Base-by-base conservation (phyloP, 2,329 filamentous ascomycete genomes). In the Diaporthe citrichinensis region DNA sequence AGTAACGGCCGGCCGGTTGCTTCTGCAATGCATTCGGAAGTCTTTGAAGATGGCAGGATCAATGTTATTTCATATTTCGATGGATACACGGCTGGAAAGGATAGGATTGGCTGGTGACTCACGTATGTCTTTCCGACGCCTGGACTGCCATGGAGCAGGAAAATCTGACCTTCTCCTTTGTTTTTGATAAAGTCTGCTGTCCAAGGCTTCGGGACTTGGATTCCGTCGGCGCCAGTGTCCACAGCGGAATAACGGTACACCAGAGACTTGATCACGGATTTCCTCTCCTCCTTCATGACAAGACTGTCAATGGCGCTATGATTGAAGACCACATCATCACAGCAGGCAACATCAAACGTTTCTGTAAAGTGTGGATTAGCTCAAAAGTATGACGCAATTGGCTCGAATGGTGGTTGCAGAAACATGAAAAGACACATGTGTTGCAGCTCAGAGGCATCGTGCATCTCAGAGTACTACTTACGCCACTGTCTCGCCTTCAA, bases 101-200 rank as follows among this genome's bases (percentile, higher is more conserved):
- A 17, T 12, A 9, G 41, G 12, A 44, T 1, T 44, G 3, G 41
- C 2, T 15, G 41, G 10, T 44, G 41, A 71, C 62, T 71, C 31
- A 57, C 46, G 46, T 53, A 78, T 0, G 80, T 80, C 53, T 81
- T 81, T 3, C 80, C 78, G 1, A 80, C 79, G 0, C 80, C 79
- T 0, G 79, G 80, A 3, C 71, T 65, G 10, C 79, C 80, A 44
- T 81, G 80, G 4, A 81, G 77, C 3, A 80, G 74, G 51, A 80
- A 80, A 23, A 80, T 80, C 55, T 76, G 73, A 3, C 79, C 79
- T 6, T 78, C 72, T 8, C 79, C 78, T 34, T 80, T 80, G 53
- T 76, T 76, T 41, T 79, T 75, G 31, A 81, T 77, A 28, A 79
- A 79, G 36, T 80, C 79, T 0, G 79, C 78, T 15, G 51, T 55